Evolutionary conservation across 1,284 basidiomycete genomes (phyloP).

Genomic region (Papiliotrema nemorosa): DNA sequence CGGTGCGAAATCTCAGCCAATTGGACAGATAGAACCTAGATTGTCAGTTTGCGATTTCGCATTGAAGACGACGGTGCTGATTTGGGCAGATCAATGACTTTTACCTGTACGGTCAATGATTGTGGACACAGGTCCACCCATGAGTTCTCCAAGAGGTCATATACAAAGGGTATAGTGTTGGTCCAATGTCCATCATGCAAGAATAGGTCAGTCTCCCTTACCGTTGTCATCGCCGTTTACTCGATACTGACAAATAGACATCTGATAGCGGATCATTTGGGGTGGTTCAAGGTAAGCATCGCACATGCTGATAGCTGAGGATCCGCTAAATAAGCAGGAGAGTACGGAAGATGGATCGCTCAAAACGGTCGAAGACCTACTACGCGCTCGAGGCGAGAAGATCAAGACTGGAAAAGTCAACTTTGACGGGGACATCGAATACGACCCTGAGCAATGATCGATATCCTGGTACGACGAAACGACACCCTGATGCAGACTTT

Average conservation of each 20-base stretch:
- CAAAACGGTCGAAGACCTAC: conserved; percentile 74
- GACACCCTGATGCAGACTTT: too few species aligned
- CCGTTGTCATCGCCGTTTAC: too few species aligned
- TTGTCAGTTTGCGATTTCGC: conserved; percentile 18
- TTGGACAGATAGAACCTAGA: conserved; percentile 41
- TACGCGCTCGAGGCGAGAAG: conserved; percentile 70
- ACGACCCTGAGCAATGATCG: conserved; percentile 23
- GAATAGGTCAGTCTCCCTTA: conserved; percentile 60
- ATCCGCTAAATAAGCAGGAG: conserved; percentile 31
- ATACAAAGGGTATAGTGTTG: conserved; percentile 83
- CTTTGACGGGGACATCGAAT: conserved; percentile 52
- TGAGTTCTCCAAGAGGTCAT: conserved; percentile 78
- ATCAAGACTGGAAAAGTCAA: conserved; percentile 60
- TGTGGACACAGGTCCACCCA: conserved; percentile 84
- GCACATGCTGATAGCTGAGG: not conserved
- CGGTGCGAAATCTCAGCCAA: conserved; percentile 16
- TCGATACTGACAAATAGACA: conserved; percentile 56
- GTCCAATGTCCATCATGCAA: conserved; percentile 89
- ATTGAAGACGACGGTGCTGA: not conserved
- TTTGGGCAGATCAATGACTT: conserved; percentile 61
- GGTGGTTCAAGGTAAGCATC: conserved; percentile 66
- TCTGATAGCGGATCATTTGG: conserved; percentile 84
- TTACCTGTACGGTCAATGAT: conserved; percentile 77
- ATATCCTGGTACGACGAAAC: too few species aligned
- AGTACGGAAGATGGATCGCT: conserved; percentile 65